Conservation (phyloP, 2,329 filamentous ascomycete genomes). For the Phaeophleospora eucalypticola region DNA sequence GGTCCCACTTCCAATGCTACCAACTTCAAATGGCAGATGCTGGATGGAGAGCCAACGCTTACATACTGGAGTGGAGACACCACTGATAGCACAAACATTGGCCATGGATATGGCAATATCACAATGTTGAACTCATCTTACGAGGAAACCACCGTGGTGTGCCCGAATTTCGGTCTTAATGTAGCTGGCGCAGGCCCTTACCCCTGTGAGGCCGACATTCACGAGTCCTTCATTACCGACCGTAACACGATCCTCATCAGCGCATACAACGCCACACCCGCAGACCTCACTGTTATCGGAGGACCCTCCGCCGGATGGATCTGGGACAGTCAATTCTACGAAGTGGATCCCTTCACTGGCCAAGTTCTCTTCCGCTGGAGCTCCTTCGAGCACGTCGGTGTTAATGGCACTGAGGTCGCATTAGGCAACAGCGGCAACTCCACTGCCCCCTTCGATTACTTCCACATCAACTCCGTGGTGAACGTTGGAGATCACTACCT, state of each 20-base stretch:
- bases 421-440: conserved; percentile 5
- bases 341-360: conserved; percentile 41
- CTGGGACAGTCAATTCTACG: conserved; percentile 38
- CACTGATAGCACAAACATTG: conserved; percentile 16
- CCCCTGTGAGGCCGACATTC: conserved; percentile 29
- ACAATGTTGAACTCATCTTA: conserved; percentile 21
- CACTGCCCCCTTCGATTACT: conserved; percentile 22
- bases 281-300: conserved; percentile 32
- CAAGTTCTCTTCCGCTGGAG: conserved; percentile 43
- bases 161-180: conserved; percentile 12
- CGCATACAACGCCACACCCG: conserved; percentile 30
- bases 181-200: neutral
- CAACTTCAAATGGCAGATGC: conserved; percentile 19
- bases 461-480: conserved; percentile 29
- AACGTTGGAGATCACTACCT: conserved; percentile 24
- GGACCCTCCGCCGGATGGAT: conserved; percentile 35
- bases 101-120: conserved; percentile 25
- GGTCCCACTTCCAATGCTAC: conserved; percentile 13
- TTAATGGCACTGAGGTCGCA: neutral
- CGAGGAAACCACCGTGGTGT: conserved; percentile 12
- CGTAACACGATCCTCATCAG: conserved; percentile 31
- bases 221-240: conserved; percentile 32
- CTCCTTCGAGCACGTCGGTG: conserved; percentile 32
- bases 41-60: conserved; percentile 13
- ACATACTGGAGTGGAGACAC: conserved; percentile 22